These are phyloP conservation scores for Aethionema arabicum DNA, from an alignment of 345 rosid species.

Conservation along the genomic window DNA sequence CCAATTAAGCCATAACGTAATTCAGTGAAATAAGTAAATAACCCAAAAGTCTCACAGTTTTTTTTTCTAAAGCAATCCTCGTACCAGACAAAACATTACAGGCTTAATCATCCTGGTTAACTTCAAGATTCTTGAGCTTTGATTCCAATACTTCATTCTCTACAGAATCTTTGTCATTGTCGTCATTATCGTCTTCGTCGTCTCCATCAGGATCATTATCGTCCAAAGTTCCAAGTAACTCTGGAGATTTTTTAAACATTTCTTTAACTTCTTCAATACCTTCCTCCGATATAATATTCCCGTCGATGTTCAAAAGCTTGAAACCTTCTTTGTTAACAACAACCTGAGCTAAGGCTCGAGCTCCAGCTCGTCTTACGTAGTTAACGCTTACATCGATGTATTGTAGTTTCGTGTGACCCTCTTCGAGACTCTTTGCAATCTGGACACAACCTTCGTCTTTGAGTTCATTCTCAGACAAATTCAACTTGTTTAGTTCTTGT, in stretches of 20 bases:
- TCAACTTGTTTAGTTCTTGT: slow-evolving; percentile 61
- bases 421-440: slow-evolving; percentile 65
- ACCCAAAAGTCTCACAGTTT: too few species aligned
- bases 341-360: slow-evolving; percentile 57
- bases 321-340: slow-evolving; percentile 63
- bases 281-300: slow-evolving; percentile 75
- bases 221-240: slow-evolving; percentile 63
- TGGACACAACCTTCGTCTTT: slow-evolving; percentile 74
- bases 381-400: slow-evolving; percentile 70
- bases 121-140: slow-evolving; percentile 70
- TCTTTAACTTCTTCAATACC: slow-evolving; percentile 79
- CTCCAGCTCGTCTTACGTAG: slow-evolving; percentile 67
- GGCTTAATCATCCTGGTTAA: slow-evolving; percentile 44
- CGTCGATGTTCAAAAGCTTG: slow-evolving; percentile 63
- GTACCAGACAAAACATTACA: background rate
- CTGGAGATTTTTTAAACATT: slow-evolving; percentile 64
- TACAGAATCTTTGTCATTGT: slow-evolving; percentile 48
- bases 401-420: slow-evolving; percentile 47
- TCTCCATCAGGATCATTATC: slow-evolving; percentile 89
- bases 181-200: slow-evolving; percentile 58
- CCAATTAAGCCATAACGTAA: too few species aligned
- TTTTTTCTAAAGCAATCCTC: too few species aligned
- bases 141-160: slow-evolving; percentile 60
- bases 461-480: slow-evolving; percentile 86
- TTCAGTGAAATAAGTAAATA: too few species aligned